Evolutionary conservation across 306 rosid genomes (phyloP), one percentile per base, ranked within the genome.

Genomic region (Quercus glauca): DNA sequence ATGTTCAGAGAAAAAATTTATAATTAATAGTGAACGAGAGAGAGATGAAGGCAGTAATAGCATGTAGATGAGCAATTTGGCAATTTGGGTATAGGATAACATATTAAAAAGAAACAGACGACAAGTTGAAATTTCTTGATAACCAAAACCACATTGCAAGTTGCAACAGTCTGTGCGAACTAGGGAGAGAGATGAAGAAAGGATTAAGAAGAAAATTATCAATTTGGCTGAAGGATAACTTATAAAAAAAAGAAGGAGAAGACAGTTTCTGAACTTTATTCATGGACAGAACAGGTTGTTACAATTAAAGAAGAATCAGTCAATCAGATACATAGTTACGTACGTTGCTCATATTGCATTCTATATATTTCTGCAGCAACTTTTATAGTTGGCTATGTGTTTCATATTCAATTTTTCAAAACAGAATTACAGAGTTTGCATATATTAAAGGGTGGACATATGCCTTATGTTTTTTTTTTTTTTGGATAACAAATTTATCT

Each of bases 31-130:
- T 0, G 53, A 45, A 12, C 14, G 4, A 45, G 53, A 45, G 53
- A 45, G 53, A 45, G 53, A 45, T 45, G 53, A 45, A 45, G 15
- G 14, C 5, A 45, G 53, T 45, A 45, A 45, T 45, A 12, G 15
- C 53, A 45, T 12, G 45, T 23, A 15, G 45, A 28, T 43, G 60
- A 71, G 20, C 72, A 71, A 71, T 49, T 29, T 79, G 73, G 58
- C 55, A 71, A 60, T 49, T 49, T 79, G 77, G 58, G 6, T 28
- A 5, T 19, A 59, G 41, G 78, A 41, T 59, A 75, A 59, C 55
- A 11, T 74, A 3, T 59, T 45, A 41, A 35, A 78, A 70, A 56
- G 51, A 64, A 29, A 29, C 21, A 15, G 70, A 14, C 21, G 41
- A 61, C 9, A 61, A 61, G 37, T 26, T 63, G 20, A 28, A 26